A percentile compares a stretch with the other conserved stretches of the same genome.
Evolutionary conservation across 768 basidiomycete species (phyloP).

Genomic region (Holtermannia corniformis): DNA sequence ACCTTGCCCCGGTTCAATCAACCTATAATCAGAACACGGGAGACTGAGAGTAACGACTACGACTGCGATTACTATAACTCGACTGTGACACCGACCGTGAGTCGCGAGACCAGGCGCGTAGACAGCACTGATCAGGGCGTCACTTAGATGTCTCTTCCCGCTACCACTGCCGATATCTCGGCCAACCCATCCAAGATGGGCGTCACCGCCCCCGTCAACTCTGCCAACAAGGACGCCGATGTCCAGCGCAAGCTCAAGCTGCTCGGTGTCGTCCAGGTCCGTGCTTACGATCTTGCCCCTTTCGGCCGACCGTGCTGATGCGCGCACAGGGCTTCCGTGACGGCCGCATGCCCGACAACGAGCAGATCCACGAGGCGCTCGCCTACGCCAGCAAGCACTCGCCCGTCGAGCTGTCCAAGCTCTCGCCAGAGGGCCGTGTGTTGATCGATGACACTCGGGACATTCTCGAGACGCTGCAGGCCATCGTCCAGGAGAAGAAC

Average conservation of each 20-base stretch:
- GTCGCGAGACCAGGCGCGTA: too few species aligned
- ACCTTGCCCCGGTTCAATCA: too few species aligned
- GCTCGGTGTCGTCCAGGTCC: conserved; percentile 68
- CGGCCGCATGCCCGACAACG: conserved; percentile 68
- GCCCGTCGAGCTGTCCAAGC: conserved; percentile 54
- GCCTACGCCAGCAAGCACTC: conserved; percentile 55
- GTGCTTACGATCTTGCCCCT: background rate
- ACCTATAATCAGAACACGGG: too few species aligned
- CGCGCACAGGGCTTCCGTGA: conserved; percentile 57
- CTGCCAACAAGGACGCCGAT: conserved; percentile 56
- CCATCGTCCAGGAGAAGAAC: conserved; percentile 76
- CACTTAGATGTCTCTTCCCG: conserved; percentile 12
- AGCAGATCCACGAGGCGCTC: conserved; percentile 65
- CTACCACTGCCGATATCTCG: conserved; percentile 22
- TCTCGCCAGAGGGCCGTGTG: conserved; percentile 66
- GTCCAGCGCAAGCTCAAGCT: conserved; percentile 75
- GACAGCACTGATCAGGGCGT: too few species aligned
- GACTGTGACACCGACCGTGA: too few species aligned
- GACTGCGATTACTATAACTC: too few species aligned
- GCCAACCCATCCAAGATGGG: conserved; percentile 45
- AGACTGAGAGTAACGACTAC: too few species aligned
- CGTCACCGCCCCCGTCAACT: conserved; percentile 61
- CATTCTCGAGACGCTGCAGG: conserved; percentile 62
- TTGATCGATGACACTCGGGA: conserved; percentile 68
- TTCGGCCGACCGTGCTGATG: conserved; percentile 1